Conservation (phyloP, 2,329 filamentous ascomycete species). For the Penicillium sp. region DNA sequence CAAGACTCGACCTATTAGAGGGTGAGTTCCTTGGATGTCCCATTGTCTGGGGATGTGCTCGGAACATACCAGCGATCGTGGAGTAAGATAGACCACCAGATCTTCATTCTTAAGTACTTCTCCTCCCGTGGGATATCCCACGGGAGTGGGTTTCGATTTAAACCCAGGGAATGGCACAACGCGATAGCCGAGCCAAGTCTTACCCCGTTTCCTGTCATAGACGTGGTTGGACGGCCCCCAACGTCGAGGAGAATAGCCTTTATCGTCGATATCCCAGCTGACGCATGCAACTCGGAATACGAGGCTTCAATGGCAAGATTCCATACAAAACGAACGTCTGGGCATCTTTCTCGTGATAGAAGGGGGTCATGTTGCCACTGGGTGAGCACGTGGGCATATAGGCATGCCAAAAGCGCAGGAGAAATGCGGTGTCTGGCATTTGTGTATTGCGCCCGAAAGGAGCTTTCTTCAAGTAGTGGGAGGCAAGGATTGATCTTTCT, state of each 20-base stretch:
- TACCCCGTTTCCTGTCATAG: constrained; percentile 54
- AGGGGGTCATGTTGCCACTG: constrained; percentile 48
- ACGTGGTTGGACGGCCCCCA: constrained; percentile 53
- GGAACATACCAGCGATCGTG: constrained; percentile 54
- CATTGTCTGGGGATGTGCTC: background rate
- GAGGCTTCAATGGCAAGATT: constrained; percentile 55
- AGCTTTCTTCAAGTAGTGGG: constrained; percentile 52
- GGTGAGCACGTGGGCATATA: constrained; percentile 52
- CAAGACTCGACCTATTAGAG: constrained; percentile 47
- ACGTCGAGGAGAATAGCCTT: constrained; percentile 54
- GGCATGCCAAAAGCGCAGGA: constrained; percentile 49
- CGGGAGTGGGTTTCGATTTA: constrained; percentile 52
- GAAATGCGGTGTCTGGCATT: constrained; percentile 47
- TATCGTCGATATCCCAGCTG: constrained; percentile 54
- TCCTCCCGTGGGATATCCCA: constrained; percentile 55
- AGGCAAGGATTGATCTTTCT: constrained; percentile 51
- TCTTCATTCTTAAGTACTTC: constrained; percentile 51
- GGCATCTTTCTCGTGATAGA: constrained; percentile 37
- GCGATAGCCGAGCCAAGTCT: constrained; percentile 52
- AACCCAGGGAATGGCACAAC: constrained; percentile 53
- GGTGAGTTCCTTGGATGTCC: background rate
- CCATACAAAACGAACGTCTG: constrained; percentile 57
- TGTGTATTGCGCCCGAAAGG: constrained; percentile 44
- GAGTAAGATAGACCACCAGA: constrained; percentile 57
- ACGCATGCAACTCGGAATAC: constrained; percentile 53